A percentile compares a stretch with the other conserved stretches of the same genome.
Evolutionary conservation across 345 rosid species (phyloP).

Genomic region (Salix brachista): DNA sequence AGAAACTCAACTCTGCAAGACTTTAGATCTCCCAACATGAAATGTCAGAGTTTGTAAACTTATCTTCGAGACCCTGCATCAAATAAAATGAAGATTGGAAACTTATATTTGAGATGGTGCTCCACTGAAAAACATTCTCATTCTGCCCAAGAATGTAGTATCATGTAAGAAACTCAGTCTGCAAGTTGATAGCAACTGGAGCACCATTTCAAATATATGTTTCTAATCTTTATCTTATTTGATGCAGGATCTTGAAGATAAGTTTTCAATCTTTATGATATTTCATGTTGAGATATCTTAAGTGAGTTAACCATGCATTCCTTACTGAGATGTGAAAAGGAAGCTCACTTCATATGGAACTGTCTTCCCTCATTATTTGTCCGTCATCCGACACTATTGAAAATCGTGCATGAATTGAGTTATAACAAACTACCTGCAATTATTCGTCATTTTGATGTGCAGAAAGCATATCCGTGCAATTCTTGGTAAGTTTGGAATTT

Average conservation of each 20-base stretch:
- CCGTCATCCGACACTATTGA: background rate
- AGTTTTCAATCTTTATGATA: too few species aligned
- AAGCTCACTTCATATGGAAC: background rate
- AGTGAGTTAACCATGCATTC: background rate
- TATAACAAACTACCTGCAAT: background rate
- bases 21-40: background rate
- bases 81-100: background rate
- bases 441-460: background rate
- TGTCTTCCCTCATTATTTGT: background rate
- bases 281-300: background rate
- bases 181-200: background rate
- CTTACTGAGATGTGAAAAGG: background rate
- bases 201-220: conserved; percentile 11
- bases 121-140: background rate
- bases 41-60: background rate
- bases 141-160: too few species aligned
- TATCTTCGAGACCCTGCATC: background rate
- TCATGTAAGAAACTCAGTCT: background rate
- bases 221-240: background rate
- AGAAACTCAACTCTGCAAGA: background rate
- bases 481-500: background rate
- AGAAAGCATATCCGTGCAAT: background rate
- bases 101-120: conserved; percentile 12
- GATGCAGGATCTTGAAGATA: background rate
- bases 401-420: background rate